Base-by-base conservation (phyloP, 768 basidiomycete genomes). In the Naganishia vaughanmartiniae region DNA sequence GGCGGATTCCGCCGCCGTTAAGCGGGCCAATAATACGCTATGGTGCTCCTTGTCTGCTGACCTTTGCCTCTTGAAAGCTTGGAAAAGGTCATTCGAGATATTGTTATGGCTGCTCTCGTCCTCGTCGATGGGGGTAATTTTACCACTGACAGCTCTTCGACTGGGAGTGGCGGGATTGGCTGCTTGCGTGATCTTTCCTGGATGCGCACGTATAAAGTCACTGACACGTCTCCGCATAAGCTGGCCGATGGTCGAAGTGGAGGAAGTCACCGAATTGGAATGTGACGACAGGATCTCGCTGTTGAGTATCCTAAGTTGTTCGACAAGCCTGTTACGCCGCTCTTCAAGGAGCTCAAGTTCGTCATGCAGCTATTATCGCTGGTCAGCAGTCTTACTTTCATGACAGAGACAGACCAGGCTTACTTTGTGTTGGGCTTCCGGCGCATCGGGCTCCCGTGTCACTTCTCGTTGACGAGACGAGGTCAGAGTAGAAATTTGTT, bases 221-320 rank as follows among this genome's bases (percentile, higher is more conserved):
- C 78, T 79, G 74, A 81, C 80, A 10, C 81, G 73, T 9, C 80
- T 70, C 14, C 81, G 75, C 58, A 78, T 77, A 0, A 70, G 73
- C 39, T 67, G 71, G 5, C 73, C 71, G 10, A 75, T 70, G 9
- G 71, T 70, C 14, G 73, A 69, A 6, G 76, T 71, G 4, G 48
- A 19, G 4, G 39, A 21, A 9, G 24, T 17, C n/a, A 31, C 28
- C 4, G 33, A 39, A 28, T 0, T 75, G 11, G 76, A 54, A 28
- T 76, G 76, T 10, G 79, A 78, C 0, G 75, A 76, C 5, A 80
- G 74, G 54, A 78, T 78, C 69, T 78, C 75, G 36, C 75, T 77
- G 63, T 80, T 81, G 7, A 80, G 76, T 54, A 76, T 74, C 17
- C 77, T 75, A 39, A 80, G 75, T 46, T 79, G 77, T 4, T 71